Base-by-base conservation (phyloP, 371 early-diverging fungal species). In the Smittium mucronatum region DNA sequence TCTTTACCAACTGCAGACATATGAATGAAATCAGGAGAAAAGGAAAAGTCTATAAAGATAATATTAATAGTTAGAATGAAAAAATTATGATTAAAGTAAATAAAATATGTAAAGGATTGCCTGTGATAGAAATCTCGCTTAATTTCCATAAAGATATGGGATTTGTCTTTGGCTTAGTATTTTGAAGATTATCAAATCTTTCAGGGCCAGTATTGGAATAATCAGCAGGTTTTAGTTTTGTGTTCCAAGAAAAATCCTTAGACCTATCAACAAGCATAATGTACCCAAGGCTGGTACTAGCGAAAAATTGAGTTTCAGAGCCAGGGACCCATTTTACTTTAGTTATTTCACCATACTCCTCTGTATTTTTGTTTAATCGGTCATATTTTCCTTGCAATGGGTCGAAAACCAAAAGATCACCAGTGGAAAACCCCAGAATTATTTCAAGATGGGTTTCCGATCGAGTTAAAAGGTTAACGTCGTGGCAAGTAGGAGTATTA, bases 281-380 rank as follows among this genome's bases (percentile, higher is more conserved):
- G 26, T 83, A 79, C 1, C 91, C 92, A 75, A 89, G 88, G 0
- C 84, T 84, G 64, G 86, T 90, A 0, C 92, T 82, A 0, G 84
- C 94, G 75, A 94, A 82, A 74, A 95, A 94, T 73, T 85, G 75
- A 17, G 81, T 86, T 64, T 93, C 93, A 0, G 93, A 91, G 0
- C 88, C 91, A 0, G 96, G 96, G 66, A 95, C 77, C 97, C 97
- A 97, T 77, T 85, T 86, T 21, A 95, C 84, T 67, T 89, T 86
- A 72, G 91, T 84, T 57, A 82, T 74, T 1, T 89, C 89, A 84
- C 91, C 72, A 1, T 35, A 58, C 60, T 68, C 69, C 0, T 71
- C 72, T 72, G 85, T 86, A 78, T 82, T 82, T 73, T 89, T 85
- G 72, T 92, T 93, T 34, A 88, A 72, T 57, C 92, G 76, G 28